Base-by-base conservation (phyloP, 768 basidiomycete genomes). In the Auriscalpium vulgare region DNA sequence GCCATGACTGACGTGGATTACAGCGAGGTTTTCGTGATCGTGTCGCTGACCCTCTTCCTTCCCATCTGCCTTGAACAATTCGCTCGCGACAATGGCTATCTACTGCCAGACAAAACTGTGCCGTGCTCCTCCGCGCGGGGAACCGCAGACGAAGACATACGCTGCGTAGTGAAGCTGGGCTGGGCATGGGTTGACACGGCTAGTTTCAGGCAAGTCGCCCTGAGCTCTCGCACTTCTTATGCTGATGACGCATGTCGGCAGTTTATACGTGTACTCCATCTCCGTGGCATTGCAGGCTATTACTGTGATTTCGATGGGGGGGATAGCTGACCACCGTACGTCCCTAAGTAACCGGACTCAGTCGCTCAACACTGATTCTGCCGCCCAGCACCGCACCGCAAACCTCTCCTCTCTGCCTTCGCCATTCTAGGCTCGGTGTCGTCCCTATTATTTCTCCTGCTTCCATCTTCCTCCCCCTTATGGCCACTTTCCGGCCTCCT, bases 221-320 rank as follows among this genome's bases (percentile, higher is more conserved):
- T 47, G n/a, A 23, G 29, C 43, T 51, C 34, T 16, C 17, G 35
- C 34, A 38, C 43, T 29, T 13, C 55, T 34, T 23, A 14, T 13
- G 8, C 17, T 13, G 13, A 47, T 63, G 47, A 65, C 58, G 37
- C 14, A 49, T 53, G 8, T 50, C 35, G 29, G 29, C 63, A 95
- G 93, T 63, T 75, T 99, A 37, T 94, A 95, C 66, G 80, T 87
- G 35, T 89, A 92, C 69, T 97, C 95, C 0, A 74, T 84, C 13
- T 91, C 90, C 0, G 95, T 97, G 1, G 87, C 87, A 0, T 69
- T 95, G 0, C 95, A 97, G 67, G 95, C 94, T 0, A 64, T 97
- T n/a, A 91, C 87, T 0, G 93, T 99, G 40, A 93, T 99, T 54
- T 94, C 95, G 6, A 89, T 97, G 78, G 91, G 92, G 8, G 84